These are phyloP conservation scores for Backusella tarrabulga DNA, from an alignment of 192 early-diverging fungal genomes.

Conservation along the genomic window DNA sequence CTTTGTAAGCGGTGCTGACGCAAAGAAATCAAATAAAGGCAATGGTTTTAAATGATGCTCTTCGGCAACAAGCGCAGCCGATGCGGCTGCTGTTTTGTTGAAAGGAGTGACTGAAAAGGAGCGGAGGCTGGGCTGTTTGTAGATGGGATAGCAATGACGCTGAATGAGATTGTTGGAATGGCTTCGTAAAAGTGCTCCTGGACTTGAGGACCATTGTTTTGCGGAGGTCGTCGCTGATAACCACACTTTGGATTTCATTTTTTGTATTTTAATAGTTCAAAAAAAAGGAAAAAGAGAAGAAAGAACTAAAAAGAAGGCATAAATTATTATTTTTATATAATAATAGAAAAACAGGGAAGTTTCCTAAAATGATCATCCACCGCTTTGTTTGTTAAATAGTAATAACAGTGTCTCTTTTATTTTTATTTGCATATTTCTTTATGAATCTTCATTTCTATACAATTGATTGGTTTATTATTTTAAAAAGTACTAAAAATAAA, in stretches of 20 bases:
- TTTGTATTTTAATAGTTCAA: neutral
- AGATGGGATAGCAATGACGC: neutral
- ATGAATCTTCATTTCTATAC: too few species aligned
- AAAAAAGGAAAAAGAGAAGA: neutral
- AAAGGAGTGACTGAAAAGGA: neutral
- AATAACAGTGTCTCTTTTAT: neutral
- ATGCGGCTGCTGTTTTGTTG: neutral
- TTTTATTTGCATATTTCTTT: too few species aligned
- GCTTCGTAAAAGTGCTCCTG: neutral
- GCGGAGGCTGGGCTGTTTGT: neutral
- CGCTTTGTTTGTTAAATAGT: neutral
- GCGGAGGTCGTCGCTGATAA: neutral
- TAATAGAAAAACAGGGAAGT: neutral
- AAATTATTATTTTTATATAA: neutral
- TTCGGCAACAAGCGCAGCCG: neutral
- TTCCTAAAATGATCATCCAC: neutral
- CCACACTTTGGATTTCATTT: conserved; percentile 12
- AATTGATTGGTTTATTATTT: too few species aligned
- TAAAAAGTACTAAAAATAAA: too few species aligned
- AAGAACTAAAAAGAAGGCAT: neutral
- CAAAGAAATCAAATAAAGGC: conserved; percentile 16
- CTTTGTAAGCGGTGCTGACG: neutral
- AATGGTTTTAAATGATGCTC: neutral
- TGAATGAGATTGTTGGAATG: neutral
- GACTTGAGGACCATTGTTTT: neutral